Base-by-base conservation (phyloP, 2,329 filamentous ascomycete genomes). In the Trichoderma harzianum region DNA sequence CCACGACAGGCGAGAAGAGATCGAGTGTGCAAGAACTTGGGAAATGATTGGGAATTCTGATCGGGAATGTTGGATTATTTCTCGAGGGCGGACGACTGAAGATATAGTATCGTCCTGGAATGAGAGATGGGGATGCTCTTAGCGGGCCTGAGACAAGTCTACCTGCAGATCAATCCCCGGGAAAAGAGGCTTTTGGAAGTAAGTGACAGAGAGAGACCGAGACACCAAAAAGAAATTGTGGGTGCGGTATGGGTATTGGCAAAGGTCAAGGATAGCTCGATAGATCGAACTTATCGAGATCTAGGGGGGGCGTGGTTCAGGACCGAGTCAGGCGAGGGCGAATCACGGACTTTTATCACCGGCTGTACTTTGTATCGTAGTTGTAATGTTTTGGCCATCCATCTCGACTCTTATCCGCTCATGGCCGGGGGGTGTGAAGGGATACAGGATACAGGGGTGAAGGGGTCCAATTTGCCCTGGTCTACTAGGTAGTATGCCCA, bases 81-180 rank as follows among this genome's bases (percentile, higher is more conserved):
- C 75, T 60, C 75, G 74, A 77, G 74, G 80, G 80, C 76, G 80
- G 55, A 79, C 77, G 76, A 76, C 78, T 80, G 77, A 83, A 83
- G 80, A 82, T 83, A 83, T 83, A 83, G 76, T 76, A 76, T 76
- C 73, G 77, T 78, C 76, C 74, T 78, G 80, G 80, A 83, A 82
- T 82, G 81, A 76, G 75, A 73, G 73, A 76, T 74, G 73, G 78
- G 28, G 55, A 78, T 76, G 76, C 78, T 73, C 77, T 77, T 75
- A 76, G 75, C 78, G 74, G 71, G 74, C 70, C 74, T 81, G 75
- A 83, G 81, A 82, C 81, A 83, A 32, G 57, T 26, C 73, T 74
- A 78, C 73, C 74, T 77, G 78, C 74, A 78, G 78, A 81, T 82
- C 79, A 78, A 78, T 76, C 77, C 75, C 74, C 72, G 74, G 67